Base-by-base conservation (phyloP, 2,329 filamentous ascomycete genomes). In the Aspergillus tanneri region DNA sequence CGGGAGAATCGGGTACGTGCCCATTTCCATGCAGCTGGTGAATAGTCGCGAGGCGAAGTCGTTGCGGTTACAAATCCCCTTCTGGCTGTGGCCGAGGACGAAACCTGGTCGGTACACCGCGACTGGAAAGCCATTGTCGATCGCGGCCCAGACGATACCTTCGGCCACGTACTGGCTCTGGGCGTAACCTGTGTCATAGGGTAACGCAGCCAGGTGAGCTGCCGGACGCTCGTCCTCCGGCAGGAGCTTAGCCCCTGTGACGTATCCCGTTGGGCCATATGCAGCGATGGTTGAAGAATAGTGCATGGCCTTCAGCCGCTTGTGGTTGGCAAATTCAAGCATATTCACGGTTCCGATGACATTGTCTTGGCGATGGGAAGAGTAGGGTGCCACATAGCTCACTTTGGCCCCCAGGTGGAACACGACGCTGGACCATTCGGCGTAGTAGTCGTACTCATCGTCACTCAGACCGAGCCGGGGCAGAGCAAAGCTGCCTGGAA, bases 11-110 rank as follows among this genome's bases (percentile, higher is more conserved):
- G 62, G 63, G 27, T 59, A 65, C 24, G 18, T 52, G 2, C 74
- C 74, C 2, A 95, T 77, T 67, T 95, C 88, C 30, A 90, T 71
- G 60, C 88, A 92, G 45, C 87, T 88, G 70, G 92, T 91, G 39
- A 85, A 74, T 68, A 95, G 80, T 11, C 90, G 82, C 56, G 93
- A 79, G 10, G 95, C 71, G 72, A 95, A 96, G 70, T 95, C 90
- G 62, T 95, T 90, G 0, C 83, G 88, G 64, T 85, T 88, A 67
- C 61, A 56, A 1, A 49, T 53, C 14, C 90, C 90, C 5, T 79
- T 82, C 23, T 76, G 68, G 2, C 79, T 77, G 63, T 90, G 82
- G 2, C 90, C 90, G 1, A 85, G 78, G 34, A 95, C 82, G 62
- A 95, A 95, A 5, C 90, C 89, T 0, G 90, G 85, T 3, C 90